A percentile compares a stretch with the other conserved stretches of the same genome.
Evolutionary conservation across 768 basidiomycete species (phyloP).

Genomic region (Boletus rufocinnamomeus): DNA sequence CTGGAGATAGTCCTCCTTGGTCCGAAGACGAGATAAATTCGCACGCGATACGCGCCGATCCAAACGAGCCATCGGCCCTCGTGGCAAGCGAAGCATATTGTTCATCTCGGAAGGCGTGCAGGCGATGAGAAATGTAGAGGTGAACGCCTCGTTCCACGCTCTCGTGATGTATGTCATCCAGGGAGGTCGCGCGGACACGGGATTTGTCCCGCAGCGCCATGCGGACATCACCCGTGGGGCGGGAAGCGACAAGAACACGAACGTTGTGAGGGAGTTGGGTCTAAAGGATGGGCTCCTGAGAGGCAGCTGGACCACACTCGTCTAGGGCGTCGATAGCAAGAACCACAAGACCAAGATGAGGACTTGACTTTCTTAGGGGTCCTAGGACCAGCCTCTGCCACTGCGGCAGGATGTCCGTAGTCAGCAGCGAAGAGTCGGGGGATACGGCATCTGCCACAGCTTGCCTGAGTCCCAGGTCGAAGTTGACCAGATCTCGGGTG

Average conservation of each 20-base stretch:
- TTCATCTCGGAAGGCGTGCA: not conserved
- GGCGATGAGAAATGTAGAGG: not conserved
- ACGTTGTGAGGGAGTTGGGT: not conserved
- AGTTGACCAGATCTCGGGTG: not conserved
- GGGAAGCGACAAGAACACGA: not conserved
- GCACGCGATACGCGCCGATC: not conserved
- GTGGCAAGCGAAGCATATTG: not conserved
- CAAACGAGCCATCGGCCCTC: not conserved
- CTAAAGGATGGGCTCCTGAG: not conserved
- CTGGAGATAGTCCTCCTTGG: not conserved
- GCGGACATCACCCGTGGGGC: not conserved
- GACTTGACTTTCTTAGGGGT: too few species aligned
- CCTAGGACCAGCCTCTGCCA: too few species aligned
- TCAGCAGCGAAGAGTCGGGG: too few species aligned
- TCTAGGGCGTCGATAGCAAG: not conserved
- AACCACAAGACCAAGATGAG: not conserved
- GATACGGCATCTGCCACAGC: not conserved
- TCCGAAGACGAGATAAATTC: not conserved
- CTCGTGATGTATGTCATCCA: not conserved
- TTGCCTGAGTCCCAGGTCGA: not conserved
- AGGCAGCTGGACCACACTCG: not conserved
- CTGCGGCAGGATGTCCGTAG: too few species aligned
- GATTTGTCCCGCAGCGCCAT: too few species aligned
- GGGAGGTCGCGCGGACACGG: not conserved
- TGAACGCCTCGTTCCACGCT: not conserved